Evolutionary conservation across 345 rosid species (phyloP), one percentile per base, ranked within the genome.

Genomic region (Geranium brycei): DNA sequence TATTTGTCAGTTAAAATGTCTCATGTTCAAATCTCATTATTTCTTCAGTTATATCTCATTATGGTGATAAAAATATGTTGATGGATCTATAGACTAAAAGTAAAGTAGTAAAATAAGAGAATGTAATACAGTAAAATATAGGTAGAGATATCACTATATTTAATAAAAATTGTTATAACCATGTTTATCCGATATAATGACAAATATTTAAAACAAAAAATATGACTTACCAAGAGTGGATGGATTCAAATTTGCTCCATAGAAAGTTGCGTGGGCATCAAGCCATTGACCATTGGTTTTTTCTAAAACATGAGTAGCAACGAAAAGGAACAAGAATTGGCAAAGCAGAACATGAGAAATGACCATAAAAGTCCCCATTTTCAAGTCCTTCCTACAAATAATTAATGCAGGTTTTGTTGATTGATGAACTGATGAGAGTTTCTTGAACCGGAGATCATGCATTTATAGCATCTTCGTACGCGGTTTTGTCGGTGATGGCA

Each of bases 161-260:
- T 23, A 23, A 23, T 23, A 23, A 23, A 23, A 23, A 23, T 23
- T 23, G 28, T 23, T 23, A 23, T 23, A 2, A 23, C 28, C 1
- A 23, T 23, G 28, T 23, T 23, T 23, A 23, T 23, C 28, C 28
- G 28, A 23, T 23, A 23, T 23, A 23, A 23, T 23, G 28, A 23
- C 28, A 23, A 23, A 23, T 23, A 23, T 23, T 30, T 58, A 65
- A 58, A 55, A 2, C 17, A 57, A 58, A n/a, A 31, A 5, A 1
- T 32, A 17, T 3, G 16, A 12, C 71, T 67, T 85, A 87, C 95
- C 95, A 31, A 88, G 87, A 64, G 89, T 78, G 72, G 79, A 73
- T 60, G 91, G 95, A 58, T 76, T 83, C 61, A 83, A 89, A 67
- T 88, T 73, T 69, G 85, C 89, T 57, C 89, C 95, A 75, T 88